A percentile compares a stretch with the other conserved stretches of the same genome.
Conservation (phyloP, 2,329 filamentous ascomycete species). For the Colletotrichum sp. region DNA sequence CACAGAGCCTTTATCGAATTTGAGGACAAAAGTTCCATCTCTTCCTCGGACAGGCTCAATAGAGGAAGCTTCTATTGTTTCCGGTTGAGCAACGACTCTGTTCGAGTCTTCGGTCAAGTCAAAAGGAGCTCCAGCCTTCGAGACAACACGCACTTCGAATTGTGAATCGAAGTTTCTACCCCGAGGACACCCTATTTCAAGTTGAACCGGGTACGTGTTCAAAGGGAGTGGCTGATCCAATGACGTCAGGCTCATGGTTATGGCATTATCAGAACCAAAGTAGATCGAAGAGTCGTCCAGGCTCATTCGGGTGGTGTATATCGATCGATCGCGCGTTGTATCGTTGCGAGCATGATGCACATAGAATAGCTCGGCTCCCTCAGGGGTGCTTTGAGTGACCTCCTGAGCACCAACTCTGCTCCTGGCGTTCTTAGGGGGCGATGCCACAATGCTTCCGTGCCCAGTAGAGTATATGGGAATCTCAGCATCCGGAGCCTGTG, state of each 20-base stretch:
- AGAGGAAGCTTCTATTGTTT: constrained; percentile 7
- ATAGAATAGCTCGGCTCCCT: constrained; percentile 37
- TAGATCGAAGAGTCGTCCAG: constrained; percentile 26
- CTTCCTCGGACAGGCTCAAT: not conserved
- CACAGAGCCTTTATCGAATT: constrained; percentile 8
- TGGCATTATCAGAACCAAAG: constrained; percentile 31
- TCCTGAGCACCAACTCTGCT: constrained; percentile 32
- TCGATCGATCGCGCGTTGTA: constrained; percentile 29
- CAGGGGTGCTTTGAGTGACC: constrained; percentile 31
- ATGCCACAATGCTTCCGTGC: constrained; percentile 38
- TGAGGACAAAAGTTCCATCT: constrained; percentile 18
- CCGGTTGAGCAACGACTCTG: constrained; percentile 27
- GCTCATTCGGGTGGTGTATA: constrained; percentile 37
- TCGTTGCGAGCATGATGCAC: constrained; percentile 37
- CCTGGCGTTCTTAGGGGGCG: constrained; percentile 25
- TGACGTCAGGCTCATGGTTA: constrained; percentile 34
- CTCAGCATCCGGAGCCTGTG: constrained; percentile 30
- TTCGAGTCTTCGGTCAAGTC: constrained; percentile 29
- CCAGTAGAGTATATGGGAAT: constrained; percentile 38
- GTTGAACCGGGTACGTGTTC: constrained; percentile 32
- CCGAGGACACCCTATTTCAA: constrained; percentile 22
- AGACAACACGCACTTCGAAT: constrained; percentile 24
- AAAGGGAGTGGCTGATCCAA: constrained; percentile 34
- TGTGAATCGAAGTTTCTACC: not conserved
- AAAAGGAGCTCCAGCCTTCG: constrained; percentile 26